Evolutionary conservation across 129 eudicot species (phyloP), one percentile per base, ranked within the genome.

Genomic region (Lonicera japonica): DNA sequence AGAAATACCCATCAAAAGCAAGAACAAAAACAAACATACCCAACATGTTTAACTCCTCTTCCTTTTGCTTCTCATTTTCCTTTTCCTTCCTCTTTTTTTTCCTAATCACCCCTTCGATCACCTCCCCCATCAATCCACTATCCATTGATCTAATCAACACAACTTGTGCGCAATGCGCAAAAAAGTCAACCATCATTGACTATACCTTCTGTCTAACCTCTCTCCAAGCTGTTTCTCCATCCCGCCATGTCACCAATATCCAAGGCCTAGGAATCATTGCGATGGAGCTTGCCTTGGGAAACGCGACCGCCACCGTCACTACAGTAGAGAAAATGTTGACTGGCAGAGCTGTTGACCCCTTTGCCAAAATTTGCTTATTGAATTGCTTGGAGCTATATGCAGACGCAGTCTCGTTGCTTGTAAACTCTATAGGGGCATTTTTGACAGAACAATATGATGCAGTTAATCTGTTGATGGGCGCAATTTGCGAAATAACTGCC

Each of bases 401-500:
- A n/a, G 55, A 50, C n/a, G 55, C 55, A 4, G 20, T 50, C 9
- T 12, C 55, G 20, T 0, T 50, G 55, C 19, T 50, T 1, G 55
- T 14, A n/a, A 16, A 50, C 20, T 5, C 55, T 16, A n/a, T 16
- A 11, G 21, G 9, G 4, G 55, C 55, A 15, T 50, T 50, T 17
- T 50, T 50, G 8, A 17, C 19, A 4, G 21, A n/a, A 7, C 77
- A 50, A n/a, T 50, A 11, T 9, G 55, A 50, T 15, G n/a, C 21
- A 3, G 21, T n/a, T 17, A 50, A 50, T 7, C 21, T 15, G 55
- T 17, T 50, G 0, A 50, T n/a, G 55, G 16, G 55, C 16, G 19
- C 55, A n/a, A 20, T 50, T 17, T 3, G 15, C 6, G 55, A 50
- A 47, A 80, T 71, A 11, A 62, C 77, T 5, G 56, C 69, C 11